Evolutionary conservation across 2,329 filamentous ascomycete species (phyloP).

Genomic region (Cordyceps tenuipes): DNA sequence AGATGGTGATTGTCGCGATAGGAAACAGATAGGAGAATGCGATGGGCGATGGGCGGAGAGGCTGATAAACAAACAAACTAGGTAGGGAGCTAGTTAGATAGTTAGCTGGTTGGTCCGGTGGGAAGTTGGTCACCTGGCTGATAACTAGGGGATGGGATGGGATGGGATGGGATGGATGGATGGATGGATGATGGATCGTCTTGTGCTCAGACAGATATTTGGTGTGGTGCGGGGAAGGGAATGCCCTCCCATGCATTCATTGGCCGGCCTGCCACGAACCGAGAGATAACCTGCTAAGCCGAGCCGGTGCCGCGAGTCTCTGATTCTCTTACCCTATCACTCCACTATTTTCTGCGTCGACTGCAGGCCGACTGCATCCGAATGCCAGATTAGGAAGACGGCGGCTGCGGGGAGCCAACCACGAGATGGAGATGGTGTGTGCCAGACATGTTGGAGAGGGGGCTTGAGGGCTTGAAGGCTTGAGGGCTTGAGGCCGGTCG

Average conservation of each 20-base stretch:
- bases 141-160: too few species aligned
- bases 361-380: not conserved
- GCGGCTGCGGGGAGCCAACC: slow-evolving; percentile 1
- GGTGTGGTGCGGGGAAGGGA: not conserved
- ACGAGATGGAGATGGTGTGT: not conserved
- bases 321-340: slow-evolving; percentile 6
- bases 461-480: too few species aligned
- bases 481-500: too few species aligned
- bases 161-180: too few species aligned
- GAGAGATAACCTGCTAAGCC: slow-evolving; percentile 42
- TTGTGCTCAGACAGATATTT: not conserved
- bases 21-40: not conserved
- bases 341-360: not conserved
- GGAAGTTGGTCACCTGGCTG: too few species aligned
- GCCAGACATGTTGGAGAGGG: not conserved
- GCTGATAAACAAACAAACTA: not conserved
- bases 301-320: not conserved
- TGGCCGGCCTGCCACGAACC: slow-evolving; percentile 29
- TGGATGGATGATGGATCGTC: not conserved
- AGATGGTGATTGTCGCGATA: not conserved
- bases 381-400: slow-evolving; percentile 8
- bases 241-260: too few species aligned
- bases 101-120: not conserved
- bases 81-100: not conserved
- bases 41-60: not conserved